These are phyloP conservation scores for Curvularia lunata DNA, from an alignment of 2,329 filamentous ascomycete genomes.

Conservation along the genomic window DNA sequence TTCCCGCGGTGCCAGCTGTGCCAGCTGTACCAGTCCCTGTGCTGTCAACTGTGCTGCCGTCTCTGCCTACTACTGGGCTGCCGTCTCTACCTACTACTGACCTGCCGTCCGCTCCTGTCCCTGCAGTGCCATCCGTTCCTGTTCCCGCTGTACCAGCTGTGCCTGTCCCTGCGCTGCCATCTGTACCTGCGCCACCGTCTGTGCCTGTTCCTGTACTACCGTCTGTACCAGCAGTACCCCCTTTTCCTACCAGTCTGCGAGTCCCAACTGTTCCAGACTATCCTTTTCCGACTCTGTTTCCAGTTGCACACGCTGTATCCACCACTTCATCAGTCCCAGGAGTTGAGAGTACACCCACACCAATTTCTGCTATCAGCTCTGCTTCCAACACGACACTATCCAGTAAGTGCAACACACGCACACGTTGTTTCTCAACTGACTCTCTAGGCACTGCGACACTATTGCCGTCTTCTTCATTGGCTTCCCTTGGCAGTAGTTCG, in stretches of 20 bases:
- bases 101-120: neutral
- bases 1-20: neutral
- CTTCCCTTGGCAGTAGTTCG: constrained; percentile 9
- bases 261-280: constrained; percentile 42
- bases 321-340: constrained; percentile 10
- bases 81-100: neutral
- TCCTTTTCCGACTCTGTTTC: constrained; percentile 39
- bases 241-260: constrained; percentile 44
- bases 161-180: constrained; percentile 17
- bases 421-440: neutral
- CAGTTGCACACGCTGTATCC: constrained; percentile 11
- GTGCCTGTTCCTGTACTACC: constrained; percentile 15
- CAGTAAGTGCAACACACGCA: constrained; percentile 8
- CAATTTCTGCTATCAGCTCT: constrained; percentile 7
- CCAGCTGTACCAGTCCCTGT: neutral
- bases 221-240: constrained; percentile 41
- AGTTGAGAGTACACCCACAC: too few species aligned
- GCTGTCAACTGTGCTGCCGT: neutral
- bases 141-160: constrained; percentile 24
- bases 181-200: neutral
- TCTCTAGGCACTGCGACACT: constrained; percentile 5
- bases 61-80: neutral
- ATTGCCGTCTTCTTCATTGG: constrained; percentile 4
- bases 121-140: neutral
- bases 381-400: constrained; percentile 26